phyloP scores from a whole-genome alignment of 305 asterid genomes.

The Lippia alba region DNA sequence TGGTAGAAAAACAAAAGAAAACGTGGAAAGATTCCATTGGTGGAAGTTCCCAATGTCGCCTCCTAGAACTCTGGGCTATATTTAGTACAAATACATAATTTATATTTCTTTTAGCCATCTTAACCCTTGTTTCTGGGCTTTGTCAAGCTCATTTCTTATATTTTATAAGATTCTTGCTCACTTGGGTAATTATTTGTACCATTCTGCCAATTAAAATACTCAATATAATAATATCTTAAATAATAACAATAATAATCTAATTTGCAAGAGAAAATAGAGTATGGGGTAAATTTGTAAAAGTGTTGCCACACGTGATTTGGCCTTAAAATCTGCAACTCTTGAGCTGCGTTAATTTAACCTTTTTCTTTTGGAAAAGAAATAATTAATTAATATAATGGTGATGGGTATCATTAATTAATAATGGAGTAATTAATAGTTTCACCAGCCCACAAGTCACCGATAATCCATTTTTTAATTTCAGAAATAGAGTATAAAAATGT shows the following conservation, averaged over 20 bases:
- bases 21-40: conserved; percentile 50
- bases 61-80: conserved; percentile 51
- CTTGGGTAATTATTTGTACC: conserved; percentile 37
- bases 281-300: conserved; percentile 17
- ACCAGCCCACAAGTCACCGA: too few species aligned
- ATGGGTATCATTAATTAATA: background rate
- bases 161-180: conserved; percentile 2
- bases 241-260: too few species aligned
- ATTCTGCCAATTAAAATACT: conserved; percentile 29
- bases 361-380: conserved; percentile 19
- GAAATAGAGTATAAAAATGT: too few species aligned
- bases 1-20: conserved; percentile 21
- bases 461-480: too few species aligned
- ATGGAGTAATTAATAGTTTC: too few species aligned
- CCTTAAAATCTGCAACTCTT: conserved; percentile 64
- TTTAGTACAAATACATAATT: background rate
- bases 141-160: conserved; percentile 36
- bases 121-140: conserved; percentile 32
- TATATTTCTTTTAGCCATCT: background rate
- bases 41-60: conserved; percentile 58
- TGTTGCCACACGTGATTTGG: conserved; percentile 45
- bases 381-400: background rate
- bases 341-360: too few species aligned
- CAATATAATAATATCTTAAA: too few species aligned
- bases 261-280: background rate